Base-by-base conservation (phyloP, 2,329 filamentous ascomycete species). In the Apiospora phragmitis region DNA sequence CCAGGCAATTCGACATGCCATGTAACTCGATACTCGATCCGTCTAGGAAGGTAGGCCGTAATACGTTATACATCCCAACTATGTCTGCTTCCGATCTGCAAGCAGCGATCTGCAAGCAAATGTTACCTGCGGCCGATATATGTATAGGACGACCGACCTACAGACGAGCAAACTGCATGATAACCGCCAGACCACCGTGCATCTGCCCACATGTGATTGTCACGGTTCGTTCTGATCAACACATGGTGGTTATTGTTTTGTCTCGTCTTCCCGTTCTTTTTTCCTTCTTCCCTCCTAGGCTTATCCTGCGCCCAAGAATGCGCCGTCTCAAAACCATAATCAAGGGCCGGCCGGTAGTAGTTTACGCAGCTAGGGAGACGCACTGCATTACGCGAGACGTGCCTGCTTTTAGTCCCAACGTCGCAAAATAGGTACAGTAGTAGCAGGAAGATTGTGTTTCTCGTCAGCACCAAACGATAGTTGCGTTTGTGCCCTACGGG, bases 21-120 rank as follows among this genome's bases (percentile, higher is more conserved):
- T 62, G 55, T 38, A 62, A 62, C 55, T 62, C 55, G 55, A 62
- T 12, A 62, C 55, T 62, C 55, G 55, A 62, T 62, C 55, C 24
- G 35, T 38, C 32, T 12, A 12, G 18, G 43, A 12, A 59, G 29
- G 49, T 7, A 55, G 26, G 49, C 16, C 14, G 29, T 35, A 35
- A 18, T 32, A 59, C 26, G 51, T 59, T 35, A 29, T 59, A 35
- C 55, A 35, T 59, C 26, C 7, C 29, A 35, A 59, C 51, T 59
- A 16, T 59, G 29, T 59, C 29, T 32, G 49, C 49, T 55, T 55
- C 49, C 45, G 45, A 49, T 41, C 38, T 41, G 38, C 38, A 41
- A 41, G n/a, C n/a, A n/a, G n/a, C 41, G 12, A 42, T 49, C 47
- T 49, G 47, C 47, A 49, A 29, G 29, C 49, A 26, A 32, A 55